phyloP scores from a whole-genome alignment of 352 stramenopile genomes.

The Globisporangium megalacanthum region DNA sequence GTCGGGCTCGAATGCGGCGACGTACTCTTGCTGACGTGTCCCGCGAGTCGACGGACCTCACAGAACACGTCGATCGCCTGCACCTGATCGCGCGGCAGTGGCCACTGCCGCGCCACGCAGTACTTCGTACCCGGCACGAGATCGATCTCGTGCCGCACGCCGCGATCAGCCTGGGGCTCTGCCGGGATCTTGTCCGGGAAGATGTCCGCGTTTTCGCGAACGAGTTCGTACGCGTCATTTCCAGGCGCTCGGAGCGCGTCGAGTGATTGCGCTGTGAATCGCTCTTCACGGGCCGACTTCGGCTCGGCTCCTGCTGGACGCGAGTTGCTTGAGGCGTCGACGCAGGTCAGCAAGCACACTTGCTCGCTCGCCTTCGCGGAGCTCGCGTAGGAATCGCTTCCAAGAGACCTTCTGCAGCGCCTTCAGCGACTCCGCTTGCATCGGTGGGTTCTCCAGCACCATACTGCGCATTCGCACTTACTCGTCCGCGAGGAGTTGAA shows the following conservation, averaged over 20 bases:
- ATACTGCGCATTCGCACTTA: too few relatives aligned
- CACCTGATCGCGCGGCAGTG: slow-evolving; percentile 21
- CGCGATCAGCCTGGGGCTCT: slow-evolving; percentile 6
- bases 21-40: slow-evolving; percentile 15
- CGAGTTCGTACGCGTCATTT: slow-evolving; percentile 1
- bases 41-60: slow-evolving; percentile 3
- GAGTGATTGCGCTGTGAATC: slow-evolving; percentile 16
- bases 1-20: slow-evolving; percentile 20
- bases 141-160: slow-evolving; percentile 21
- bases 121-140: slow-evolving; percentile 23
- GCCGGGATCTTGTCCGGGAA: slow-evolving; percentile 18
- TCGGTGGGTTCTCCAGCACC: too few relatives aligned
- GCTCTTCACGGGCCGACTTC: slow-evolving; percentile 13
- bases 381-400: slow-evolving; percentile 6
- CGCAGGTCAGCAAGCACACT: slow-evolving; percentile 1
- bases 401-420: not conserved
- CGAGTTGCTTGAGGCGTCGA: not conserved
- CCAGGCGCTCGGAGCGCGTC: not conserved
- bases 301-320: slow-evolving; percentile 8
- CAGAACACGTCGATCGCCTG: slow-evolving; percentile 20
- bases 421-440: not conserved
- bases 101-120: slow-evolving; percentile 15
- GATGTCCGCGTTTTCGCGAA: not conserved
- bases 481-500: too few relatives aligned
- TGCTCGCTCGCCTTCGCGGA: slow-evolving; percentile 18